A percentile compares a stretch with the other conserved stretches of the same genome.
phyloP scores from a whole-genome alignment of 2,329 filamentous ascomycete genomes.

The Neofusicoccum parvum region DNA sequence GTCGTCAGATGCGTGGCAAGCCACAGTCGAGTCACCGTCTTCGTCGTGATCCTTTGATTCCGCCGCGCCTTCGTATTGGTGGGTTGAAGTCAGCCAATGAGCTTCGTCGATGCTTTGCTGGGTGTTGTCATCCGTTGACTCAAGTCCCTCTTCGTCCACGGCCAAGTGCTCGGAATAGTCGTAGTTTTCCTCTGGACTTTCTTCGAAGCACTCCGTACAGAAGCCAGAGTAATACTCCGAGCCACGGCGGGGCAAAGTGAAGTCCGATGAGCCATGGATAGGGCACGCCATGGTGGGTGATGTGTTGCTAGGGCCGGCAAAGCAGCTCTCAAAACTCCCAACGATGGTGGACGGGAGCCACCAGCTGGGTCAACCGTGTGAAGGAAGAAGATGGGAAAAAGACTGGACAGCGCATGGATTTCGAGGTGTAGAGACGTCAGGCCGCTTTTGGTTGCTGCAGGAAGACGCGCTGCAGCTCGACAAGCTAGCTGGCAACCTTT shows the following conservation, averaged over 20 bases:
- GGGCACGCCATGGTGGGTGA: conserved; percentile 7
- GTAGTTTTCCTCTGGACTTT: background rate
- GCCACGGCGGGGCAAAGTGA: background rate
- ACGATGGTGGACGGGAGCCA: conserved; percentile 21
- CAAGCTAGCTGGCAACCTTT: background rate
- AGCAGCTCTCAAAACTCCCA: conserved; percentile 13
- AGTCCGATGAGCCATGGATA: background rate
- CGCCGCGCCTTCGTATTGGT: background rate
- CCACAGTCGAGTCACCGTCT: background rate
- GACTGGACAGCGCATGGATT: conserved; percentile 18
- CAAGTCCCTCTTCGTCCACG: background rate
- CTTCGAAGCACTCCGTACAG: background rate
- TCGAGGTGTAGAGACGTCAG: background rate
- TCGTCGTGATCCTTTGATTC: background rate
- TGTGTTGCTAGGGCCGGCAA: background rate
- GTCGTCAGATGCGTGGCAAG: background rate
- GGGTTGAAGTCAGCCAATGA: background rate
- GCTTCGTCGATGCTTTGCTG: background rate
- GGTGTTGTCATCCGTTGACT: background rate
- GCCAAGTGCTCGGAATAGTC: background rate
- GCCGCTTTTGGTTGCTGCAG: background rate
- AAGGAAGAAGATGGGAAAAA: conserved; percentile 3
- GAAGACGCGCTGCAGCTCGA: background rate
- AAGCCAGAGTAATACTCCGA: background rate
- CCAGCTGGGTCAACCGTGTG: conserved; percentile 10